Conservation (phyloP, 2,329 filamentous ascomycete genomes). For the Colletotrichum sp. region DNA sequence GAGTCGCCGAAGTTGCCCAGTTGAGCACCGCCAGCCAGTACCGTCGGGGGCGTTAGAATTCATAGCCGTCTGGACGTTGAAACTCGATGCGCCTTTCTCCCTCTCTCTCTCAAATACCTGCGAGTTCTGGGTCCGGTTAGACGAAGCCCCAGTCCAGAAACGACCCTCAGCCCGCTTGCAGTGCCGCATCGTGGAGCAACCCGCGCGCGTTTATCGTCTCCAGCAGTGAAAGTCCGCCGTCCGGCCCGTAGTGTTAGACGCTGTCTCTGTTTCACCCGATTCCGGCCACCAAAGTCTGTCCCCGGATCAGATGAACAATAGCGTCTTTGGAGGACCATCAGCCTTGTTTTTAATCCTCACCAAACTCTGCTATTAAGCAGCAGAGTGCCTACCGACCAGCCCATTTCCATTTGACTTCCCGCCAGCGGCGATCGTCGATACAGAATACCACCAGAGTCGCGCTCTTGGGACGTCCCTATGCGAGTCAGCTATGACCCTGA, state of each 20-base stretch:
- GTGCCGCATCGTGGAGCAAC: neutral
- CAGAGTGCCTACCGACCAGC: neutral
- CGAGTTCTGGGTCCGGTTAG: neutral
- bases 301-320: neutral
- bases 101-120: neutral
- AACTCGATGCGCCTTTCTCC: neutral
- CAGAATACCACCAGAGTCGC: neutral
- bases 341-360: neutral
- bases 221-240: neutral
- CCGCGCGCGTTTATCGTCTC: neutral
- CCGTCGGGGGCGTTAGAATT: neutral
- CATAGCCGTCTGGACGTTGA: neutral
- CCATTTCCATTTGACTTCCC: neutral
- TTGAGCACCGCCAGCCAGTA: neutral
- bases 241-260: neutral
- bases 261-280: constrained; percentile 1
- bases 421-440: neutral
- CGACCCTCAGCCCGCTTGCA: neutral
- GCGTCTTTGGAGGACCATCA: neutral
- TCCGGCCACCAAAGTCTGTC: neutral
- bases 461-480: neutral
- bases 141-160: neutral
- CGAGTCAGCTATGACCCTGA: constrained; percentile 2
- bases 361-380: neutral
- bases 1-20: neutral